phyloP scores from a whole-genome alignment of 805 yeast genomes.

The Lipomyces chichibuensis region DNA sequence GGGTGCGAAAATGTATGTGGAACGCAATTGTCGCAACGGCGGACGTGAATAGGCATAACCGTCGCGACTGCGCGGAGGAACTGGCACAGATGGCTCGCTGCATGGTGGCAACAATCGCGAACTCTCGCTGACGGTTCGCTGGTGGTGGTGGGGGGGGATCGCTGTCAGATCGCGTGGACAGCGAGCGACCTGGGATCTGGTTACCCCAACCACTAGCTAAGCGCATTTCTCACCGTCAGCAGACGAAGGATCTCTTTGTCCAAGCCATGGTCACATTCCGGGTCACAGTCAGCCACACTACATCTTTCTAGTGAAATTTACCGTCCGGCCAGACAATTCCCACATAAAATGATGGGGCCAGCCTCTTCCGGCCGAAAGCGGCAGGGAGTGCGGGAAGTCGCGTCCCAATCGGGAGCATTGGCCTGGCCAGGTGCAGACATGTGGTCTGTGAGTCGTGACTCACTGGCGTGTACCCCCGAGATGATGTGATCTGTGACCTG shows the following conservation, averaged over 20 bases:
- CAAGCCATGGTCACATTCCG: background rate
- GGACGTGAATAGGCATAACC: background rate
- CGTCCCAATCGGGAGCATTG: background rate
- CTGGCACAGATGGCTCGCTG: background rate
- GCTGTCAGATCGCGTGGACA: background rate
- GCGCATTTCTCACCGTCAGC: background rate
- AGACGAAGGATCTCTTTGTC: background rate
- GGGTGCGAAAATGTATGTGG: no score
- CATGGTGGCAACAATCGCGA: background rate
- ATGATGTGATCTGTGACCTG: constrained; percentile 9
- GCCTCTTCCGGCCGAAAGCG: background rate
- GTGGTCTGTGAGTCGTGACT: constrained; percentile 10
- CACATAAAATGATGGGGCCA: background rate
- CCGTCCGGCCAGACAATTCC: background rate
- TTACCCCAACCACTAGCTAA: background rate
- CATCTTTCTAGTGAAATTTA: background rate
- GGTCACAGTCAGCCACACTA: background rate
- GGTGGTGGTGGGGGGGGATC: background rate
- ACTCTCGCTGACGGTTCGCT: background rate
- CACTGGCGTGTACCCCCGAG: background rate
- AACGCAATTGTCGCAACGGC: background rate
- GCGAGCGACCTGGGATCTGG: no score
- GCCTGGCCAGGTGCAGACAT: background rate
- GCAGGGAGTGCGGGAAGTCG: background rate
- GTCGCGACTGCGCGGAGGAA: background rate